phyloP scores from a whole-genome alignment of 345 rosid species.

The Psidium guajava region DNA sequence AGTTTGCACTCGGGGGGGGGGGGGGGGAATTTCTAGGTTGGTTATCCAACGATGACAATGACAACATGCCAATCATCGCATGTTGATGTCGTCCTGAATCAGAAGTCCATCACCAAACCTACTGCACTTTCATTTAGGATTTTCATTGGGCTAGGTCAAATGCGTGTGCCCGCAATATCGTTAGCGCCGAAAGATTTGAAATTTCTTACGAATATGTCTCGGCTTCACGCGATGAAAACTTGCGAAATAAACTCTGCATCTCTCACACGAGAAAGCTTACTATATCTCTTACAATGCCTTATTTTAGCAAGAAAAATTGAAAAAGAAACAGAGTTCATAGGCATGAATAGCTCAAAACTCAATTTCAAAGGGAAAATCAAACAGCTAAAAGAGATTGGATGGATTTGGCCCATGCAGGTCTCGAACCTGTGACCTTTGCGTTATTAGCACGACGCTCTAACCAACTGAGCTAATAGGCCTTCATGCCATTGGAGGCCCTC shows the following conservation, averaged over 20 bases:
- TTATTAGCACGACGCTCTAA: conserved; percentile 94
- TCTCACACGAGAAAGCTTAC: background rate
- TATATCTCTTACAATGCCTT: background rate
- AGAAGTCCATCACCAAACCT: background rate
- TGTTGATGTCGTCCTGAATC: background rate
- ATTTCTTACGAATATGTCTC: background rate
- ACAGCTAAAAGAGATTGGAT: background rate
- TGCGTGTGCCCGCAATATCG: background rate
- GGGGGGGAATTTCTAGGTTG: background rate
- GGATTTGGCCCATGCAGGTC: conserved; percentile 35
- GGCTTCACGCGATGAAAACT: background rate
- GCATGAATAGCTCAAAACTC: background rate
- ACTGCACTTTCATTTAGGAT: background rate
- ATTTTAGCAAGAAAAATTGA: background rate
- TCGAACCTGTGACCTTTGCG: conserved; percentile 73
- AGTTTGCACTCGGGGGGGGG: background rate
- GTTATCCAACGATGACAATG: background rate
- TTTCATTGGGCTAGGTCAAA: background rate
- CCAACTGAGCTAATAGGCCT: conserved; percentile 40
- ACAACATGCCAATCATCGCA: background rate
- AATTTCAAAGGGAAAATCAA: background rate
- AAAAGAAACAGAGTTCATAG: background rate
- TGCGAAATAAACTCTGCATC: background rate
- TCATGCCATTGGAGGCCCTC: background rate
- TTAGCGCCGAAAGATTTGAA: background rate